A percentile compares a stretch with the other conserved stretches of the same genome.
These are phyloP conservation scores for Leccinum huronense DNA, from an alignment of 1,284 basidiomycete genomes.

Conservation along the genomic window DNA sequence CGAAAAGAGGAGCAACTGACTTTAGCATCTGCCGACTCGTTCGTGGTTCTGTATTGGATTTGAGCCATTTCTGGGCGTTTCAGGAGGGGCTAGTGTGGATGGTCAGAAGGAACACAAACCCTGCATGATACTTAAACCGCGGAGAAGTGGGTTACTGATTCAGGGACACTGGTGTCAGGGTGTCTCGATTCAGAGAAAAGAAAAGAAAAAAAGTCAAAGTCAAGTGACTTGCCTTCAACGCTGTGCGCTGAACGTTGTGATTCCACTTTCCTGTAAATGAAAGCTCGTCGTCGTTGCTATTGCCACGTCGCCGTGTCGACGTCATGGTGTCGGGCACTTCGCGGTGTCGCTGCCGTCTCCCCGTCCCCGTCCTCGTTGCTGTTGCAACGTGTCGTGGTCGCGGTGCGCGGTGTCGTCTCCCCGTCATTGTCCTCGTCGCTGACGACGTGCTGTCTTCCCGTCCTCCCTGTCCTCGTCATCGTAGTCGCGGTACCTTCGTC, in stretches of 20 bases:
- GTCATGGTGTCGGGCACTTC: too few relatives aligned
- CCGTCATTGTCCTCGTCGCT: too few relatives aligned
- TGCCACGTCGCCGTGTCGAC: too few relatives aligned
- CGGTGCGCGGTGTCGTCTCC: too few relatives aligned
- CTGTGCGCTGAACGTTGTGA: not conserved
- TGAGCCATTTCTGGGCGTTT: conserved; percentile 11
- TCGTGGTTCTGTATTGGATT: not conserved
- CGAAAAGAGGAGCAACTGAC: not conserved
- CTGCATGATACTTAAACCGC: conserved; percentile 7
- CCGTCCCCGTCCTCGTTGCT: too few relatives aligned
- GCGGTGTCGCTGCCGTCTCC: too few relatives aligned
- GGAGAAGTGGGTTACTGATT: conserved; percentile 1
- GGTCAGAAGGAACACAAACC: not conserved
- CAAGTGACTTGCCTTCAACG: too few relatives aligned
- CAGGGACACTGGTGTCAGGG: not conserved
- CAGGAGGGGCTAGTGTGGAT: not conserved
- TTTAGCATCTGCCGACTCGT: not conserved
- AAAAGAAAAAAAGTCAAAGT: not conserved
- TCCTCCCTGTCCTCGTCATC: too few relatives aligned
- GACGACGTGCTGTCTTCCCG: too few relatives aligned
- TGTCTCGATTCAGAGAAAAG: not conserved
- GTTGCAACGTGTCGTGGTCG: too few relatives aligned
- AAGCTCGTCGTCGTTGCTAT: not conserved
- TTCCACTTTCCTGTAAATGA: not conserved
- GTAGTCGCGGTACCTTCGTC: too few relatives aligned